Evolutionary conservation across 1,284 basidiomycete genomes (phyloP).

Genomic region (Marasmius sp.): DNA sequence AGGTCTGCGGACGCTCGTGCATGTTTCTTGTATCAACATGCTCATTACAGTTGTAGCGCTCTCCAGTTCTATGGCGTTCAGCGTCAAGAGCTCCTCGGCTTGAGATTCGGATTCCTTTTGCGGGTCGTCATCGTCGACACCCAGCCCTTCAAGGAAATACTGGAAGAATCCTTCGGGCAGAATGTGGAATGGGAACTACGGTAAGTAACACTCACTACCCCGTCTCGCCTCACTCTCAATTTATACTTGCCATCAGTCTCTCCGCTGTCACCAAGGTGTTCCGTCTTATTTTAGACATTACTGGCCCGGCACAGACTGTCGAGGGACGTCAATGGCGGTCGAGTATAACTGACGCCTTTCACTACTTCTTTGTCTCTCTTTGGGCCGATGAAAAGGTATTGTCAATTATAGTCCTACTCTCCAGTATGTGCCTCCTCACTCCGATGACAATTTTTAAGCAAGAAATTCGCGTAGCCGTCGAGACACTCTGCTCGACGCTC

Average conservation of each 20-base stretch:
- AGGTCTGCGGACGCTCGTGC: slow-evolving; percentile 43
- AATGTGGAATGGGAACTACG: slow-evolving; percentile 46
- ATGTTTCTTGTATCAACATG: background rate
- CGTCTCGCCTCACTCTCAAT: slow-evolving; percentile 3
- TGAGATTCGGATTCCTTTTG: slow-evolving; percentile 55
- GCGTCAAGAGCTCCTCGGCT: slow-evolving; percentile 45
- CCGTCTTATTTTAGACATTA: slow-evolving; percentile 62
- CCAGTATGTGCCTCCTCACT: background rate
- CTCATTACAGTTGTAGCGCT: slow-evolving; percentile 39
- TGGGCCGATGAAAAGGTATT: slow-evolving; percentile 65
- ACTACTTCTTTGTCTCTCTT: slow-evolving; percentile 56
- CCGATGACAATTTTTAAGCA: slow-evolving; percentile 41
- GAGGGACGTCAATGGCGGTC: slow-evolving; percentile 68
- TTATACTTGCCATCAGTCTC: slow-evolving; percentile 26
- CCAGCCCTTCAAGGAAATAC: slow-evolving; percentile 54
- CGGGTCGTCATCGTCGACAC: slow-evolving; percentile 62
- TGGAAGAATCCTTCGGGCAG: slow-evolving; percentile 37
- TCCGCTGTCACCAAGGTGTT: slow-evolving; percentile 52
- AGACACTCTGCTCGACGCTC: slow-evolving; percentile 56
- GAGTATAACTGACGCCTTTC: slow-evolving; percentile 57
- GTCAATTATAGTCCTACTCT: background rate
- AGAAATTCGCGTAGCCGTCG: slow-evolving; percentile 58
- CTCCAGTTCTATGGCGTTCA: slow-evolving; percentile 69
- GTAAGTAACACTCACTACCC: slow-evolving; percentile 26
- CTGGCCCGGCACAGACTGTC: slow-evolving; percentile 55